Base-by-base conservation (phyloP, 768 basidiomycete genomes). In the Galerina marginata region DNA sequence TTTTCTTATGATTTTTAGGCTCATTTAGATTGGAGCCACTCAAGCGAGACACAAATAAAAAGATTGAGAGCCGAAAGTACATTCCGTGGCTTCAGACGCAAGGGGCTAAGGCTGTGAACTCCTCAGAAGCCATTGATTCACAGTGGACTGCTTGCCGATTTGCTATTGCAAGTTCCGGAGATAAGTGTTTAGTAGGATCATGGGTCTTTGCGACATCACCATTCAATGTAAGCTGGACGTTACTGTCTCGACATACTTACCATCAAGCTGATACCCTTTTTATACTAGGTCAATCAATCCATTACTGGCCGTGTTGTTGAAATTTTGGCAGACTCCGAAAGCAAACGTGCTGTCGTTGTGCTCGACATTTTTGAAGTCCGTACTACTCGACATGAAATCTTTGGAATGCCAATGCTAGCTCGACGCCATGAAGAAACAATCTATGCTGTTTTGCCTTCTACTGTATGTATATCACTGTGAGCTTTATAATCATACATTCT, bases 1-100 rank as follows among this genome's bases (percentile, higher is more conserved):
- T 20, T 2, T 20, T 20, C 20, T 20, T 20, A 20, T 20, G 20
- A 3, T 10, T 23, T 65, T 62, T 15, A 54, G 64, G 23, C 73
- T 71, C 2, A 45, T 75, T 7, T 63, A 65, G 0, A 64, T 72
- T 45, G 70, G 64, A 1, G 33, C 69, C 3, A 67, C 80, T 16
- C 69, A 71, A 39, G 75, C 76, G 0, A 52, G 58, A 2, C 77
- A 75, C 53, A 76, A 57, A 23, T 44, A 4, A 40, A 26, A 61
- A 61, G 47, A 20, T 33, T 6, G 39, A 55, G 36, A 43, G 29
- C 10, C 54, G 38, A 43, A 49, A 29, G n/a, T 61, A 43, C 47
- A 44, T 65, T 23, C 12, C 44, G 5, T 65, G 66, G 60, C 44
- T 37, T 16, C 33, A 60, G 47, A 65, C 66, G 12, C 26, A 49